These are phyloP conservation scores for Penicillium polonicum DNA, from an alignment of 2,329 filamentous ascomycete species.

Conservation along the genomic window DNA sequence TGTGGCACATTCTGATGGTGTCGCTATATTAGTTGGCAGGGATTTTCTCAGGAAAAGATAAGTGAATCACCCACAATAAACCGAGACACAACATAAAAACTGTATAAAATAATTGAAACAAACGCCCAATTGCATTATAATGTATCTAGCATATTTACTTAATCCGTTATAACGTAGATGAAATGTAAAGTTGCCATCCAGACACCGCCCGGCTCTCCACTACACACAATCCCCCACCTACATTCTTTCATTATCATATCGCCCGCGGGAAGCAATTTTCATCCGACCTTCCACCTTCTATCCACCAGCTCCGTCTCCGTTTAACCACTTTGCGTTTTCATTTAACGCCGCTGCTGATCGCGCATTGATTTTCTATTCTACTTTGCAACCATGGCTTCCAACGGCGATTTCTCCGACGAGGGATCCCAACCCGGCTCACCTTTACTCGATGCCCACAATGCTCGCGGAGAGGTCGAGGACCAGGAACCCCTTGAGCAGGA, in stretches of 20 bases:
- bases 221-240: constrained; percentile 39
- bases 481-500: constrained; percentile 64
- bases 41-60: neutral
- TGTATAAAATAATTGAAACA: neutral
- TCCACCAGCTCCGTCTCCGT: neutral
- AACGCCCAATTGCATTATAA: neutral
- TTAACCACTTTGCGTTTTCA: constrained; percentile 19
- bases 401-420: constrained; percentile 56
- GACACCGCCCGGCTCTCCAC: constrained; percentile 39
- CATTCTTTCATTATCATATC: constrained; percentile 37
- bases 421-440: constrained; percentile 58
- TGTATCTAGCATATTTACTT: neutral
- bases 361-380: constrained; percentile 18
- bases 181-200: constrained; percentile 12
- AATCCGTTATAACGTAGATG: neutral
- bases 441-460: constrained; percentile 45
- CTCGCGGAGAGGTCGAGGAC: constrained; percentile 72
- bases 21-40: neutral
- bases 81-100: neutral
- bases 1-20: neutral
- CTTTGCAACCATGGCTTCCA: constrained; percentile 53
- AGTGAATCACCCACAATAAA: constrained; percentile 5
- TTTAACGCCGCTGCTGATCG: constrained; percentile 12
- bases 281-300: constrained; percentile 26
- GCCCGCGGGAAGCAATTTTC: constrained; percentile 39